Base-by-base conservation (phyloP, 192 early-diverging fungal genomes). In the Mortierella alpina region DNA sequence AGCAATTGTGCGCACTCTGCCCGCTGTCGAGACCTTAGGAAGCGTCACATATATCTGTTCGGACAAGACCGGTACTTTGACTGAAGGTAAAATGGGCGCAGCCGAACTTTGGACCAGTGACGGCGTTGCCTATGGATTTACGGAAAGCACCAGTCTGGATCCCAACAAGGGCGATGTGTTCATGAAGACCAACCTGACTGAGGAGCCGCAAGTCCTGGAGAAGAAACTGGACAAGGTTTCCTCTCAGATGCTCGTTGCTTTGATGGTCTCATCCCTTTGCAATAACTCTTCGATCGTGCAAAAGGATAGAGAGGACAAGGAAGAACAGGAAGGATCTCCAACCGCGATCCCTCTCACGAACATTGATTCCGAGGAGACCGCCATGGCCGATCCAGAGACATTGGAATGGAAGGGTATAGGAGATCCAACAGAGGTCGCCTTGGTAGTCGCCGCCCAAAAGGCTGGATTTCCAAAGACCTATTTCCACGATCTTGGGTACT, bases 41-140 rank as follows among this genome's bases (percentile, higher is more conserved):
- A 93, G 94, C 56, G 95, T 99, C 7, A 96, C 95, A 6, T 91
- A 93, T 55, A 97, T 99, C 84, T 99, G 97, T 82, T 99, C 97
- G 5, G 97, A 99, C 84, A 99, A 99, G 88, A 90, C 89, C 12
- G 97, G 97, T 22, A 98, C 97, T 0, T 83, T 98, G 46, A 99
- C 97, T 10, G 94, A 98, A 85, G 96, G 96, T 59, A 96, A 96
- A 74, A 99, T 99, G 97, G 95, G 94, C n/a, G 90, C 95, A 12
- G 85, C 90, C 39, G 88, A 92, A 79, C 85, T 97, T 17, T 95
- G 93, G 92, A 94, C 92, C 7, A 82, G 84, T 9, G 92, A 95
- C 75, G 88, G 90, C 66, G 72, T 76, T 11, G 59, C 85, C 9
- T 95, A 91, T 57, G 80, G 82, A 9, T 92, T 94, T 59, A 90